phyloP scores from a whole-genome alignment of 495 filamentous ascomycete genomes.

The Penicillium fimorum region DNA sequence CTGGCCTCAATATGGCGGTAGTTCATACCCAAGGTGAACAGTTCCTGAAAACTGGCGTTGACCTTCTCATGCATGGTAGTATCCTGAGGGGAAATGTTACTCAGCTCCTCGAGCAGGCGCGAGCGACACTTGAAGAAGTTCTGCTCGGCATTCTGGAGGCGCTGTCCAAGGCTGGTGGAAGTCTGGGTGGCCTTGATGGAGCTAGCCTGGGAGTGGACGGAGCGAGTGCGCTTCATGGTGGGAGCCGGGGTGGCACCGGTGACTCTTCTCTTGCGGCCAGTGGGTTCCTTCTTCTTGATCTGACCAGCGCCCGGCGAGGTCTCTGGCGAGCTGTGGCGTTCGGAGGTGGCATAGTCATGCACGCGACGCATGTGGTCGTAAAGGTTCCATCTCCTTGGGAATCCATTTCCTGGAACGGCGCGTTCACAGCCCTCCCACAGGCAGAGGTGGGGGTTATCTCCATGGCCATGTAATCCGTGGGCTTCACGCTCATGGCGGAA shows the following conservation, averaged over 20 bases:
- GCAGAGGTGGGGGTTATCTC: conserved; percentile 85
- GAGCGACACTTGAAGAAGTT: conserved; percentile 46
- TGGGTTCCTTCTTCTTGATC: conserved; percentile 43
- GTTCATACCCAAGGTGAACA: conserved; percentile 46
- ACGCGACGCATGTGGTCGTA: conserved; percentile 93
- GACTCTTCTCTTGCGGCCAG: conserved; percentile 43
- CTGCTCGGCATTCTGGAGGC: conserved; percentile 45
- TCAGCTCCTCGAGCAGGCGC: conserved; percentile 43
- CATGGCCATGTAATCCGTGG: conserved; percentile 91
- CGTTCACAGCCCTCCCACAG: conserved; percentile 81
- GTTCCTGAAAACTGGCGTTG: conserved; percentile 49
- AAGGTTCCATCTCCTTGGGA: conserved; percentile 90
- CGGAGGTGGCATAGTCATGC: conserved; percentile 68
- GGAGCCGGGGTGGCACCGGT: conserved; percentile 38
- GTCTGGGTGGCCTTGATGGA: conserved; percentile 36
- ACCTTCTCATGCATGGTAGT: conserved; percentile 47
- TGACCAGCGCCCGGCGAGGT: conserved; percentile 32
- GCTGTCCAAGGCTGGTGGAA: conserved; percentile 41
- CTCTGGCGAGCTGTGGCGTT: conserved; percentile 47
- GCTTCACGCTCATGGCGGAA: conserved; percentile 92
- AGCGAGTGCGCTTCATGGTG: conserved; percentile 49
- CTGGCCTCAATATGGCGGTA: conserved; percentile 49
- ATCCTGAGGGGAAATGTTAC: conserved; percentile 44
- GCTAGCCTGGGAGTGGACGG: conserved; percentile 40
- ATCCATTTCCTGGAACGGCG: conserved; percentile 74